Base-by-base conservation (phyloP, 495 filamentous ascomycete genomes). In the Apiosordaria backusii region DNA sequence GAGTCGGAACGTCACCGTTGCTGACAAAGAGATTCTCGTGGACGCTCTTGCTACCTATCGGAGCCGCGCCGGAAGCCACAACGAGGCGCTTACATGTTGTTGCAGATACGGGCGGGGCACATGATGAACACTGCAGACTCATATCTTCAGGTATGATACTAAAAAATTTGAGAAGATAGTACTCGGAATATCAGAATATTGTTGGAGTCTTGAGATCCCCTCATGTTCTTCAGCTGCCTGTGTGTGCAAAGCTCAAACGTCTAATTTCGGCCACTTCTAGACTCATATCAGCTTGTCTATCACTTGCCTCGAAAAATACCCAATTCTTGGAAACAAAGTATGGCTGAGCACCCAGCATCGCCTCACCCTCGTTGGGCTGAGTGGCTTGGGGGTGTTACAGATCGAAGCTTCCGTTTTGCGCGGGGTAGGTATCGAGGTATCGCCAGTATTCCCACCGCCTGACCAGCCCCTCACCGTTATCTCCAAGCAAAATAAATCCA, bases 371-470 rank as follows among this genome's bases (percentile, higher is more conserved):
- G 26, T 18, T 25, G 57, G 57, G 57, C 57, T 59, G 57, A 59
- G 57, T 59, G 57, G 57, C 57, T 59, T 59, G 57, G 21, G 53
- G 53, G 53, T 23, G 57, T 59, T 59, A 59, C 57, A 59, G 22
- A 25, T 59, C 22, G 26, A 13, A 59, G 57, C 57, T 59, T 59
- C 57, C 57, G 57, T 59, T 59, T 59, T 59, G 21, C 22, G 57
- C 57, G 57, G 57, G 57, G 57, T 27, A 59, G 22, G n/a, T 23
- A 59, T 25, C 57, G 26, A 59, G 22, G n/a, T 23, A 59, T 25
- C 57, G 26, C 0, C 57, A 59, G 6, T 25, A 5, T 22, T 27
- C 16, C 57, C 57, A 26, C 26, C 26, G 10, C 18, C 19, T 59
- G 57, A 4, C 19, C 57, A 26, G 18, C 23, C 4, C 23, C n/a